These are phyloP conservation scores for Trichoderma atrobrunneum DNA, from an alignment of 2,329 filamentous ascomycete species.

Conservation along the genomic window DNA sequence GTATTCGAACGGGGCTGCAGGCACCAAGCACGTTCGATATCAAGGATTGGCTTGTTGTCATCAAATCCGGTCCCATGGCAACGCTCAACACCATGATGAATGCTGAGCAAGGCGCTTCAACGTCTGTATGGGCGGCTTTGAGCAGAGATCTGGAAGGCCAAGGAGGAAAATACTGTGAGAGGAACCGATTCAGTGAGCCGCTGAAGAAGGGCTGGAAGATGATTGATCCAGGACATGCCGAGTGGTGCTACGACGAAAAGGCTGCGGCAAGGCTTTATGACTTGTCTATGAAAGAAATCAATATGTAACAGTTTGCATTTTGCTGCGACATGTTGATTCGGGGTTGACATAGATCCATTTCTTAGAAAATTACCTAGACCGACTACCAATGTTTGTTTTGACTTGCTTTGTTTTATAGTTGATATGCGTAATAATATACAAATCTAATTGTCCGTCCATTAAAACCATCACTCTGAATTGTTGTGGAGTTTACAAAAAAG, in stretches of 20 bases:
- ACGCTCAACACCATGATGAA: conserved; percentile 17
- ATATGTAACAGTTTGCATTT: not conserved
- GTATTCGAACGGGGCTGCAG: conserved; percentile 32
- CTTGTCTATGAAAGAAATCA: conserved; percentile 1
- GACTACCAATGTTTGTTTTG: no score
- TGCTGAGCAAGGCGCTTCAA: conserved; percentile 45
- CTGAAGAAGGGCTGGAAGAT: conserved; percentile 4
- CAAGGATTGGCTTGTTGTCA: conserved; percentile 2
- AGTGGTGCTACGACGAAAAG: conserved; percentile 16
- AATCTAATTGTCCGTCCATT: not conserved
- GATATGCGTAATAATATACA: not conserved
- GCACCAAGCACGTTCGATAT: not conserved
- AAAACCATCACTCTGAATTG: not conserved
- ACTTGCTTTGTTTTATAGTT: not conserved
- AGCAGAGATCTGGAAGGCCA: conserved; percentile 40
- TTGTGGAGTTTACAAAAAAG: not conserved
- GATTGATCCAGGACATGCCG: conserved; percentile 18
- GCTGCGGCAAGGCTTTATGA: conserved; percentile 16
- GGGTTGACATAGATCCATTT: not conserved
- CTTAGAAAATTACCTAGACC: not conserved
- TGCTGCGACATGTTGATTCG: not conserved
- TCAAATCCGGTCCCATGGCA: not conserved
- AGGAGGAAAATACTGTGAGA: conserved; percentile 45
- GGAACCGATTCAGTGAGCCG: conserved; percentile 15
- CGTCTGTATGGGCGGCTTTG: conserved; percentile 43